phyloP scores from a whole-genome alignment of 495 filamentous ascomycete genomes.

The Mytilinidion resinicola region DNA sequence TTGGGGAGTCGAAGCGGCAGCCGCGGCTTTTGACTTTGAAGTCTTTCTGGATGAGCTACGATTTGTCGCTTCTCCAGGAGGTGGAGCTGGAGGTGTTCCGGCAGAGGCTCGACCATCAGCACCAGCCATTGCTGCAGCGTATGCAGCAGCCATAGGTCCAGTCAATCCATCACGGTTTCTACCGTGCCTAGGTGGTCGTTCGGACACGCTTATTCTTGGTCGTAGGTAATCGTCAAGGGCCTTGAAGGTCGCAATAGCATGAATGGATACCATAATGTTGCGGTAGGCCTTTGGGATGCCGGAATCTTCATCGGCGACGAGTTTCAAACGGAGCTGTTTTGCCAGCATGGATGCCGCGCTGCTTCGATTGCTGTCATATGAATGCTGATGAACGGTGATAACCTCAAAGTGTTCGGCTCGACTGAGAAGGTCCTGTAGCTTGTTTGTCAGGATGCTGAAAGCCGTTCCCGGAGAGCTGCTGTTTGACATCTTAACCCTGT shows the following conservation, averaged over 20 bases:
- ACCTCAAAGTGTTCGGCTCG: slow-evolving; percentile 98
- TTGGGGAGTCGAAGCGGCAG: slow-evolving; percentile 35
- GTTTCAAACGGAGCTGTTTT: slow-evolving; percentile 85
- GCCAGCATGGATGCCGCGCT: slow-evolving; percentile 93
- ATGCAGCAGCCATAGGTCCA: slow-evolving; percentile 64
- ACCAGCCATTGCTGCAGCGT: slow-evolving; percentile 63
- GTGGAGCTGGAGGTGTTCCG: slow-evolving; percentile 14
- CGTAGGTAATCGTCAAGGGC: slow-evolving; percentile 93
- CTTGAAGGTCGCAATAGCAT: slow-evolving; percentile 97
- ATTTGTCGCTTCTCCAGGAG: slow-evolving; percentile 22
- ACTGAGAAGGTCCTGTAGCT: slow-evolving; percentile 91
- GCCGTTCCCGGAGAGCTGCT: slow-evolving; percentile 65
- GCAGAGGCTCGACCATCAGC: slow-evolving; percentile 36
- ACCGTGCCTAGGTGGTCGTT: slow-evolving; percentile 61
- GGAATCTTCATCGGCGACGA: slow-evolving; percentile 84
- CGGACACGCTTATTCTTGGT: slow-evolving; percentile 77
- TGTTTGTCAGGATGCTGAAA: slow-evolving; percentile 86
- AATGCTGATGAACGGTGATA: slow-evolving; percentile 86
- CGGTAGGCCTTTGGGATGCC: slow-evolving; percentile 78
- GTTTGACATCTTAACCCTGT: slow-evolving; percentile 53
- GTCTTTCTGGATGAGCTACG: slow-evolving; percentile 14
- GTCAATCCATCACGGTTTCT: slow-evolving; percentile 61
- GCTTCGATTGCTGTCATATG: slow-evolving; percentile 83
- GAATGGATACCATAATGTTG: slow-evolving; percentile 96
- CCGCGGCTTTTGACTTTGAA: slow-evolving; percentile 14